phyloP scores from a whole-genome alignment of 768 basidiomycete genomes.

The Suillus cothurnatus region DNA sequence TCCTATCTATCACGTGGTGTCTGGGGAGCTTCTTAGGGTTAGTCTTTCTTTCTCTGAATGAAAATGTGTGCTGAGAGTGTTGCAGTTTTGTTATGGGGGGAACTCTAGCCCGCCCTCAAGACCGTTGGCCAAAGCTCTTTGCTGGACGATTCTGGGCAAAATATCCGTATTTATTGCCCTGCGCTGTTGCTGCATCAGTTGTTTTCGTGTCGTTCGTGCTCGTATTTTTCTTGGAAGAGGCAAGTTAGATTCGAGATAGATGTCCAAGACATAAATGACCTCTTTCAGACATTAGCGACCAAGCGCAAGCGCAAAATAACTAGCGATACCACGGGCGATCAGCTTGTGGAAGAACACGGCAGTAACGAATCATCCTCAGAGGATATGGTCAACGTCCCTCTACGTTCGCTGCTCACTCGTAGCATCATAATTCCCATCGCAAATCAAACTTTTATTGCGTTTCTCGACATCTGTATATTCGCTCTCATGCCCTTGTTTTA shows the following conservation, averaged over 20 bases:
- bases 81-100: constrained; percentile 55
- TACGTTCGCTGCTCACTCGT: constrained; percentile 21
- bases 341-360: neutral
- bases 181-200: constrained; percentile 9
- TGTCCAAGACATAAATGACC: neutral
- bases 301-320: constrained; percentile 1
- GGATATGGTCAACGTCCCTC: neutral
- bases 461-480: constrained; percentile 28
- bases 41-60: constrained; percentile 11
- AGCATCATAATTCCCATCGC: constrained; percentile 27
- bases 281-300: constrained; percentile 1
- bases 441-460: constrained; percentile 31
- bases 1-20: constrained; percentile 43
- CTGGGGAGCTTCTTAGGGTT: constrained; percentile 34
- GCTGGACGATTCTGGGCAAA: constrained; percentile 28
- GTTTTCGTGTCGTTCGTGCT: constrained; percentile 11
- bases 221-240: constrained; percentile 18
- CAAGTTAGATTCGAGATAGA: neutral
- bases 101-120: constrained; percentile 49
- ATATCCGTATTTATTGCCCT: constrained; percentile 29
- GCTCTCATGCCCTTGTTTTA: constrained; percentile 34
- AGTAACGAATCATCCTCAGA: neutral
- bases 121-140: constrained; percentile 49
- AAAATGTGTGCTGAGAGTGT: neutral
- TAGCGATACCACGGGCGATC: neutral